These are phyloP conservation scores for Pseudonectria buxi DNA, from an alignment of 2,329 filamentous ascomycete species.

Conservation along the genomic window DNA sequence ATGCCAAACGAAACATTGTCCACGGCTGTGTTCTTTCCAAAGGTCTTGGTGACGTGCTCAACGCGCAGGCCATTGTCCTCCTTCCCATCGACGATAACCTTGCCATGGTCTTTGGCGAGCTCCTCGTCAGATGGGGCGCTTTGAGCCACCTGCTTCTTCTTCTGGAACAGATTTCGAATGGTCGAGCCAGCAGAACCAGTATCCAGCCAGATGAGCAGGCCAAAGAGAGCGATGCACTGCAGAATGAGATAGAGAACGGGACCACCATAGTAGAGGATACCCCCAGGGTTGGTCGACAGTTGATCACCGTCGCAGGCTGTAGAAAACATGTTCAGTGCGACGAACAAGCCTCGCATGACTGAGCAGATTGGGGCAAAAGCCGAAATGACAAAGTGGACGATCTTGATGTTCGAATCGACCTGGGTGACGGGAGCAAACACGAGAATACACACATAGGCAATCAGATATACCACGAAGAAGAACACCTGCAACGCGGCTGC, in stretches of 20 bases:
- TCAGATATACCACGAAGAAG: slow-evolving; percentile 63
- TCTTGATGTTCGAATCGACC: slow-evolving; percentile 59
- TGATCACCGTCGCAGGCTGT: slow-evolving; percentile 61
- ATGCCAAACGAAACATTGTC: slow-evolving; percentile 83
- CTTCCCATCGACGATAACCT: slow-evolving; percentile 41
- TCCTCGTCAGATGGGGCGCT: slow-evolving; percentile 47
- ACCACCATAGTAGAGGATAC: slow-evolving; percentile 69
- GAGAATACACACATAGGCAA: slow-evolving; percentile 64
- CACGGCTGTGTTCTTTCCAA: slow-evolving; percentile 71
- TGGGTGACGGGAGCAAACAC: slow-evolving; percentile 66
- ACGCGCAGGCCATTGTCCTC: slow-evolving; percentile 66
- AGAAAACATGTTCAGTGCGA: slow-evolving; percentile 78
- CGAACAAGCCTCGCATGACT: slow-evolving; percentile 65
- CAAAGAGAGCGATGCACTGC: slow-evolving; percentile 66
- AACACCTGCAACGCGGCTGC: slow-evolving; percentile 70
- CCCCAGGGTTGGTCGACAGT: slow-evolving; percentile 62
- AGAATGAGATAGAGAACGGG: slow-evolving; percentile 77
- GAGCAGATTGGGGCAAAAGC: slow-evolving; percentile 71
- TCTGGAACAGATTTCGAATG: slow-evolving; percentile 35
- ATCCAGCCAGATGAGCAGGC: slow-evolving; percentile 71
- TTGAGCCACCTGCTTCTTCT: slow-evolving; percentile 20
- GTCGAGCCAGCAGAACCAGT: slow-evolving; percentile 59
- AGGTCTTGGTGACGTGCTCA: slow-evolving; percentile 71
- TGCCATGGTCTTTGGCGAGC: slow-evolving; percentile 55
- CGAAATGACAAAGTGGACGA: slow-evolving; percentile 70